Conservation (phyloP, 345 rosid genomes). For the Gossypium mustelinum region DNA sequence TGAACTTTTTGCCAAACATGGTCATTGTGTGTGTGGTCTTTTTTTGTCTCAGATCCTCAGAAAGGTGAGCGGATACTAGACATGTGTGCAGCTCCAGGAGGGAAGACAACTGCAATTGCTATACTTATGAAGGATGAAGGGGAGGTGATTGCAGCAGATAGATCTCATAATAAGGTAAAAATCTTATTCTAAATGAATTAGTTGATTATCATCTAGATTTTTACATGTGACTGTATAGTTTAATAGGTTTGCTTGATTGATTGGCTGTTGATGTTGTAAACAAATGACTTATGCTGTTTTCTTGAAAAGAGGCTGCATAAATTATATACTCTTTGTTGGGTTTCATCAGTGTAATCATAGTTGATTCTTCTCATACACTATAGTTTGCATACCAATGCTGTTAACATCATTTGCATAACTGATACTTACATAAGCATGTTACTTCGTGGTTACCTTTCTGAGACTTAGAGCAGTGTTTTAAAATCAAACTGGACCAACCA, state of each 20-base stretch:
- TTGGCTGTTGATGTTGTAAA: neutral
- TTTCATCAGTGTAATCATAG: neutral
- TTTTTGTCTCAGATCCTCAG: constrained; percentile 66
- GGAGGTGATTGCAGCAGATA: constrained; percentile 84
- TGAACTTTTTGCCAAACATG: constrained; percentile 8
- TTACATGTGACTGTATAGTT: neutral
- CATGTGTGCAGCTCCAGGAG: constrained; percentile 99
- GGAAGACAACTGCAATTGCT: constrained; percentile 94
- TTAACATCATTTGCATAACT: neutral
- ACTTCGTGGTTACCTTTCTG: neutral
- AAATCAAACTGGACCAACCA: neutral
- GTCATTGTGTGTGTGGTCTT: neutral
- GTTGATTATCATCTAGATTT: neutral
- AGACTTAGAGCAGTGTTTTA: neutral
- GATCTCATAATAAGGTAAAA: constrained; percentile 93
- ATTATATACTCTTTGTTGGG: neutral
- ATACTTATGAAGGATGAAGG: constrained; percentile 86
- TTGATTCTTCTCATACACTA: neutral
- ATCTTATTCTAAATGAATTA: constrained; percentile 6
- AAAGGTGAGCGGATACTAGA: constrained; percentile 88
- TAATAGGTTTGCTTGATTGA: neutral
- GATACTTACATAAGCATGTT: neutral
- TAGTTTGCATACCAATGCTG: neutral
- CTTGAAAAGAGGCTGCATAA: neutral
- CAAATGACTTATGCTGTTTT: neutral